A percentile compares a stretch with the other conserved stretches of the same genome.
Evolutionary conservation across 2,329 filamentous ascomycete species (phyloP).

Genomic region (Aureobasidium uvarum): DNA sequence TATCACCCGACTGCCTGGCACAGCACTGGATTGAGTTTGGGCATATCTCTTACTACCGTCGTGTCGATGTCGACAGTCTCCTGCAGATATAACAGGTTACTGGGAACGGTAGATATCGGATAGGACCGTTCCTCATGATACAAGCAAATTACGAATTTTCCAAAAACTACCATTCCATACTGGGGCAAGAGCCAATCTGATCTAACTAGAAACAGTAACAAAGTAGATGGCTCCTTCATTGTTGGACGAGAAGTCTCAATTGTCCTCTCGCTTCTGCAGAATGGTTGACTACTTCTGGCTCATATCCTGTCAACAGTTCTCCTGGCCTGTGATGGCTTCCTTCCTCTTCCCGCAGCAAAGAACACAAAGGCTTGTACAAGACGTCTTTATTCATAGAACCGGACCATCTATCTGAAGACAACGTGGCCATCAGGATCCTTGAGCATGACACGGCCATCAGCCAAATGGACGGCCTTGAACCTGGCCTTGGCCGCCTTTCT

Average conservation of each 20-base stretch:
- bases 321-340: background rate
- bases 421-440: slow-evolving; percentile 13
- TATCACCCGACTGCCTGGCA: slow-evolving; percentile 73
- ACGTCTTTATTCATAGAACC: too few relatives aligned
- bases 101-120: background rate
- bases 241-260: background rate
- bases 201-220: background rate
- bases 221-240: background rate
- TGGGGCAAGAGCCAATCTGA: background rate
- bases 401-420: background rate
- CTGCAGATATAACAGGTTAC: background rate
- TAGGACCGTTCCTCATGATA: background rate
- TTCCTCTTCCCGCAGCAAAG: background rate
- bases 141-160: background rate
- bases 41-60: slow-evolving; percentile 50
- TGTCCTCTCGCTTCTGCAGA: background rate
- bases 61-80: slow-evolving; percentile 45
- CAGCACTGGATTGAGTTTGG: slow-evolving; percentile 71
- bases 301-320: background rate
- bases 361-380: background rate
- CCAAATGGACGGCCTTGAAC: background rate
- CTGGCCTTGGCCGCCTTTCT: slow-evolving; percentile 1
- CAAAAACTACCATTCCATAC: background rate
- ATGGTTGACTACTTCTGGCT: background rate
- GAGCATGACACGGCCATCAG: slow-evolving; percentile 15